Percentiles rank a stretch among this genome's conserved stretches.
Evolutionary conservation across 2,329 filamentous ascomycete species (phyloP).

Genomic region (Fusarium redolens): DNA sequence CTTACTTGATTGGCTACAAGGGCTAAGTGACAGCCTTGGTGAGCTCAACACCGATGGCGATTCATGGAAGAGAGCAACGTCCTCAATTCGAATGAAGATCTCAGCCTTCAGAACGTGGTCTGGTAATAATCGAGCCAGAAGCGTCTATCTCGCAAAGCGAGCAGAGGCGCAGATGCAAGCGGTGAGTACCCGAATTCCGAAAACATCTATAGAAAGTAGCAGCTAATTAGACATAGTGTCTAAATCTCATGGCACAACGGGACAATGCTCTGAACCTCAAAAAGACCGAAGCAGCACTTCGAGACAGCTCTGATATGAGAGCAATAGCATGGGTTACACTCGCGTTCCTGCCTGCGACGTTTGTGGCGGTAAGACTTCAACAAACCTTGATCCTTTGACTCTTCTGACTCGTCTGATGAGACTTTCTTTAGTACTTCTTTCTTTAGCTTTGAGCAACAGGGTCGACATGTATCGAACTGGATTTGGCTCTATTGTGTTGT

Average conservation of each 20-base stretch:
- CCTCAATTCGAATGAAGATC: neutral
- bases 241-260: neutral
- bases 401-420: neutral
- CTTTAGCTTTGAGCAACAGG: neutral
- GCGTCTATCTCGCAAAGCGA: neutral
- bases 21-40: neutral
- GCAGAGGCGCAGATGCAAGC: neutral
- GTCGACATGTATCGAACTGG: neutral
- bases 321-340: neutral
- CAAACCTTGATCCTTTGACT: accelerated
- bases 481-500: neutral
- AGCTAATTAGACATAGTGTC: neutral
- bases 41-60: accelerated
- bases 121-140: neutral
- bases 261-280: neutral
- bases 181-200: neutral
- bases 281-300: neutral
- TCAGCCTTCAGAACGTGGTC: neutral
- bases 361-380: neutral
- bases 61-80: neutral
- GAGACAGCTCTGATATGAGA: neutral
- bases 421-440: neutral
- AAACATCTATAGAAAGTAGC: accelerated
- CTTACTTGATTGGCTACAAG: neutral
- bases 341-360: neutral